Evolutionary conservation across 2,329 filamentous ascomycete species (phyloP).

Genomic region (Beauveria sp.): DNA sequence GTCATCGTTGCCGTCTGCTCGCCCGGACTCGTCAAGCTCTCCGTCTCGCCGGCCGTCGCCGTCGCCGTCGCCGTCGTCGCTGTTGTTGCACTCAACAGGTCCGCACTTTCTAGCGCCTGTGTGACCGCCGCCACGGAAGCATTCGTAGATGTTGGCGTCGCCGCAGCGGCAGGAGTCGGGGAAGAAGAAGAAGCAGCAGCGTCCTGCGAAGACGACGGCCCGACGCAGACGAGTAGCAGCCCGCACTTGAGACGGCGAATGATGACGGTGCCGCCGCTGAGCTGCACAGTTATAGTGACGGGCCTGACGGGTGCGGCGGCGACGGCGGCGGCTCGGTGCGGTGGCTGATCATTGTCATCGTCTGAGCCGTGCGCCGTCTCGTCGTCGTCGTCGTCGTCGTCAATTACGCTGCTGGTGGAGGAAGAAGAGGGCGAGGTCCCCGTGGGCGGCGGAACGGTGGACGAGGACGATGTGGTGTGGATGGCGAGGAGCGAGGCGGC

Average conservation of each 20-base stretch:
- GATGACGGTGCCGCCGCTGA: slow-evolving; percentile 50
- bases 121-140: slow-evolving; percentile 17
- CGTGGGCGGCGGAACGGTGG: no score
- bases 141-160: not conserved
- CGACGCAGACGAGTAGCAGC: slow-evolving; percentile 55
- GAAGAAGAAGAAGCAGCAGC: slow-evolving; percentile 3
- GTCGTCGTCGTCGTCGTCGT: slow-evolving; percentile 18
- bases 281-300: slow-evolving; percentile 48
- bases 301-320: slow-evolving; percentile 23
- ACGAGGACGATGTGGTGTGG: slow-evolving; percentile 36
- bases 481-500: slow-evolving; percentile 54
- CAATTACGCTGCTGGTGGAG: not conserved
- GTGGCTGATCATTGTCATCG: slow-evolving; percentile 3
- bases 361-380: slow-evolving; percentile 11
- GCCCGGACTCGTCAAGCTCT: slow-evolving; percentile 38
- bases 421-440: no score
- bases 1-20: slow-evolving; percentile 36
- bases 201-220: slow-evolving; percentile 29
- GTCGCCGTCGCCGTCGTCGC: not conserved
- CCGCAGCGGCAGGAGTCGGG: slow-evolving; percentile 13
- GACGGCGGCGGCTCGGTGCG: not conserved
- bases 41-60: slow-evolving; percentile 20
- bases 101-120: slow-evolving; percentile 22
- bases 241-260: slow-evolving; percentile 51
- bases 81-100: slow-evolving; percentile 15